Percentiles rank a stretch among this genome's conserved stretches.
These are phyloP conservation scores for Rusavskia elegans DNA, from an alignment of 495 filamentous ascomycete species.

Conservation along the genomic window DNA sequence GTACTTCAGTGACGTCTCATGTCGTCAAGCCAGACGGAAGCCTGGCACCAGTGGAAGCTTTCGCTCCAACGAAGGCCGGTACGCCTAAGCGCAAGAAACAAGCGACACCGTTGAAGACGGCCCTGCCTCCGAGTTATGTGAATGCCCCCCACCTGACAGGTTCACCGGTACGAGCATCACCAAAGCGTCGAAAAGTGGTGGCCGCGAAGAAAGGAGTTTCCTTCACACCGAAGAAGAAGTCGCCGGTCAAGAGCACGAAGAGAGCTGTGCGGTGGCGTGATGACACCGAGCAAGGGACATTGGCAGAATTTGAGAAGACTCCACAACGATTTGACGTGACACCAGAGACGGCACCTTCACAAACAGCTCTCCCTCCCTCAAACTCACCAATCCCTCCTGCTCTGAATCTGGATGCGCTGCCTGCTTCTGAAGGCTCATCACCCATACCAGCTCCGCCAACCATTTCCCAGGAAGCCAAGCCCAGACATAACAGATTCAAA, in stretches of 20 bases:
- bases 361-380: conserved; percentile 17
- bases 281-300: conserved; percentile 65
- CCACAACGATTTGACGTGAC: conserved; percentile 44
- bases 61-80: conserved; percentile 50
- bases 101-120: conserved; percentile 23
- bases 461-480: conserved; percentile 31
- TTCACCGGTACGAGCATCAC: conserved; percentile 56
- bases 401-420: neutral
- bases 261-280: conserved; percentile 84
- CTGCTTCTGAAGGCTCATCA: conserved; percentile 28
- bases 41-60: conserved; percentile 42
- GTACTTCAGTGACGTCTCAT: conserved; percentile 54
- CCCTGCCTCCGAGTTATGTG: conserved; percentile 22
- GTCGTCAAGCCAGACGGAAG: conserved; percentile 84
- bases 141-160: conserved; percentile 23
- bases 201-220: conserved; percentile 60
- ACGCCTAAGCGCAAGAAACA: conserved; percentile 65
- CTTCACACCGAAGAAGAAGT: conserved; percentile 74
- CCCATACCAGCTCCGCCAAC: conserved; percentile 33
- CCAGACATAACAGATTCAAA: conserved; percentile 71
- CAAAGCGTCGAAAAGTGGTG: conserved; percentile 57
- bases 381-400: neutral
- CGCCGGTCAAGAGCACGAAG: conserved; percentile 41
- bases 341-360: conserved; percentile 36
- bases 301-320: conserved; percentile 82